Evolutionary conservation across 805 yeast genomes (phyloP).

Genomic region (Candida awuae): DNA sequence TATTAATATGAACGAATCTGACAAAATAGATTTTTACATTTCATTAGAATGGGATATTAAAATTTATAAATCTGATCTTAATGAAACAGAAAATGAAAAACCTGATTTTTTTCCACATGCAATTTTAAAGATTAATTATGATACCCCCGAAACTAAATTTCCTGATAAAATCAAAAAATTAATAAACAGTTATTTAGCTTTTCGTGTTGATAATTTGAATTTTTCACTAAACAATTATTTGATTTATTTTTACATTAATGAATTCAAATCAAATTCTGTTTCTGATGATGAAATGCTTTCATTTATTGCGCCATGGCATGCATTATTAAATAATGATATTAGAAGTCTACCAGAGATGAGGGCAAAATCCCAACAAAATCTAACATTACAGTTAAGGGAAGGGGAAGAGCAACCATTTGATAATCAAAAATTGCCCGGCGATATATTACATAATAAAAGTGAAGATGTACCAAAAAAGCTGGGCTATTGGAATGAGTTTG

Average conservation of each 20-base stretch:
- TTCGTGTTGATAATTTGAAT: constrained; percentile 33
- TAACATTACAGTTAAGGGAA: background rate
- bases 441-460: constrained; percentile 28
- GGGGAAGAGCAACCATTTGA: no score
- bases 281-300: constrained; percentile 20
- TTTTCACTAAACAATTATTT: constrained; percentile 29
- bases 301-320: constrained; percentile 29
- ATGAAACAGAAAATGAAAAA: constrained; percentile 5
- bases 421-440: constrained; percentile 8
- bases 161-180: constrained; percentile 34
- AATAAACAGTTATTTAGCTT: constrained; percentile 40
- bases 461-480: constrained; percentile 18
- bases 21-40: constrained; percentile 25
- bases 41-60: constrained; percentile 26
- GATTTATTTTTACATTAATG: constrained; percentile 19
- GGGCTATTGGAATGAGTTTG: constrained; percentile 64
- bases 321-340: constrained; percentile 30
- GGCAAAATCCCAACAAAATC: constrained; percentile 6
- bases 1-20: constrained; percentile 14
- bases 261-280: constrained; percentile 4
- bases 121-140: constrained; percentile 41
- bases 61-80: constrained; percentile 6
- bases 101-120: constrained; percentile 37
- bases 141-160: constrained; percentile 25
- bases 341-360: constrained; percentile 35